These are phyloP conservation scores for Xerocomus amazonicus DNA, from an alignment of 1,284 basidiomycete species.

Conservation along the genomic window DNA sequence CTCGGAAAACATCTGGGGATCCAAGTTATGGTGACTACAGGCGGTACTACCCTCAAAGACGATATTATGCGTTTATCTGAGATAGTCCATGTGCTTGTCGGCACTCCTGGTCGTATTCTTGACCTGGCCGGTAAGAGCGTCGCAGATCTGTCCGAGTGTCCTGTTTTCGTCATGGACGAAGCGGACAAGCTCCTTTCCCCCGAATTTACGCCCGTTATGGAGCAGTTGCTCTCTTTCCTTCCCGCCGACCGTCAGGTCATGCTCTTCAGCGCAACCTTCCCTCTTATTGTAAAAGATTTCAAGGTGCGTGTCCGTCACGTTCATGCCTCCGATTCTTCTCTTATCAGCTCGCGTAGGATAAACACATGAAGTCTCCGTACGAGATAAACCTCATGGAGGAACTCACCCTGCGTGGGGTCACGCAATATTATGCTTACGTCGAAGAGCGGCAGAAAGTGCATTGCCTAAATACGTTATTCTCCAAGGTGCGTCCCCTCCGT, in stretches of 20 bases:
- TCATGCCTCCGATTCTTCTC: neutral
- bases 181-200: conserved; percentile 97
- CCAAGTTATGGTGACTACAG: conserved; percentile 99
- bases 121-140: conserved; percentile 93
- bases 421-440: conserved; percentile 99
- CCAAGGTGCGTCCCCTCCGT: conserved; percentile 60
- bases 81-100: conserved; percentile 92
- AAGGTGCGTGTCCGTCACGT: conserved; percentile 54
- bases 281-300: conserved; percentile 98
- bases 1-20: conserved; percentile 94
- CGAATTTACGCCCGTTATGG: conserved; percentile 98
- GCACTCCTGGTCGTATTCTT: conserved; percentile 94
- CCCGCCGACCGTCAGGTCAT: conserved; percentile 92
- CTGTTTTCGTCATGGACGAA: conserved; percentile 98
- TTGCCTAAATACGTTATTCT: conserved; percentile 96
- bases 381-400: conserved; percentile 99
- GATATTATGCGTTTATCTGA: conserved; percentile 94
- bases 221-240: conserved; percentile 86
- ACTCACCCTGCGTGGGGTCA: conserved; percentile 96
- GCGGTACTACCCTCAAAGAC: conserved; percentile 96
- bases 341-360: conserved; percentile 60
- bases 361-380: conserved; percentile 95
- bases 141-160: conserved; percentile 92
- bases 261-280: conserved; percentile 99
- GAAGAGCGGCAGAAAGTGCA: conserved; percentile 99